Evolutionary conservation across 2,329 filamentous ascomycete species (phyloP).

Genomic region (Aspergillus intermedius): DNA sequence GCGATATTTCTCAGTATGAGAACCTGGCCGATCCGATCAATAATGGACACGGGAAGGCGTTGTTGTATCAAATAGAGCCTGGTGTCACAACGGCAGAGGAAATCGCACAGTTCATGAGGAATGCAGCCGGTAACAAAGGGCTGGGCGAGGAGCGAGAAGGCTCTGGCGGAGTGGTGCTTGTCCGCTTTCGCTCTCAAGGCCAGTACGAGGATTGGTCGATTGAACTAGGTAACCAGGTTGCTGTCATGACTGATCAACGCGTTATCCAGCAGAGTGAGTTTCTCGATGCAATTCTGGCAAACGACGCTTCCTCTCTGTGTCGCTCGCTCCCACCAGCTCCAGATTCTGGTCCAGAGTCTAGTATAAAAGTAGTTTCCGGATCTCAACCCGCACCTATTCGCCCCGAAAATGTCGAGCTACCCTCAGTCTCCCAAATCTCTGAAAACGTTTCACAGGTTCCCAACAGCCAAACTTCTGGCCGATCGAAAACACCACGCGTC

Average conservation of each 20-base stretch:
- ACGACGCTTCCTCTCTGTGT: constrained; percentile 66
- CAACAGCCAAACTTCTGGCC: constrained; percentile 9
- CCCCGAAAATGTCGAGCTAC: background rate
- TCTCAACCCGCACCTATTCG: background rate
- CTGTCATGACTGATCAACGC: constrained; percentile 67
- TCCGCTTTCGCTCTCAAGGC: constrained; percentile 61
- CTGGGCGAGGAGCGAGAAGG: constrained; percentile 57
- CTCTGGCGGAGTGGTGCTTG: constrained; percentile 65
- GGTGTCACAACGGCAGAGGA: constrained; percentile 64
- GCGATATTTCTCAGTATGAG: constrained; percentile 67
- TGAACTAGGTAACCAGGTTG: constrained; percentile 62
- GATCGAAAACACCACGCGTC: constrained; percentile 18
- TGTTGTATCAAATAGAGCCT: constrained; percentile 57
- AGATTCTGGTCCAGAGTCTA: constrained; percentile 44
- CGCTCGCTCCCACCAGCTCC: constrained; percentile 55
- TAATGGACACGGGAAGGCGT: constrained; percentile 73
- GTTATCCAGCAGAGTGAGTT: constrained; percentile 88
- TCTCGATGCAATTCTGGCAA: constrained; percentile 77
- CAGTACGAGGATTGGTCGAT: constrained; percentile 60
- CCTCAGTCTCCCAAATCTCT: background rate
- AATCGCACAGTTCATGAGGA: constrained; percentile 70
- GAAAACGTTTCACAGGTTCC: constrained; percentile 4
- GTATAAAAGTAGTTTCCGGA: constrained; percentile 11
- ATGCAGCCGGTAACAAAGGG: constrained; percentile 67
- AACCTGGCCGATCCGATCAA: constrained; percentile 69